phyloP scores from a whole-genome alignment of 768 basidiomycete species.

The Mycena venus region DNA sequence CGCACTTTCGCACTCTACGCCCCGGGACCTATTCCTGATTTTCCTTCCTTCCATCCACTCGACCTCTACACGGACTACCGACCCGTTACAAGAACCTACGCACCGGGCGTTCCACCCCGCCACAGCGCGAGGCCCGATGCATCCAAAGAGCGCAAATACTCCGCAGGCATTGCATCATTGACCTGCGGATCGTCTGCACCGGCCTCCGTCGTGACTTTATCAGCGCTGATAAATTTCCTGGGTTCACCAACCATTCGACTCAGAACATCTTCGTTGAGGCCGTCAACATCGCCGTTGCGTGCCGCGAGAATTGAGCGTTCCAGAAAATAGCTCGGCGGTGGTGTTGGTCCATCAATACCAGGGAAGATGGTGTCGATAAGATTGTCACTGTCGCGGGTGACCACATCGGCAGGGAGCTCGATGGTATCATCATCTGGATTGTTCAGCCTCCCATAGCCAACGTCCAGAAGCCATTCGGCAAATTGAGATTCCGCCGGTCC shows the following conservation, averaged over 20 bases:
- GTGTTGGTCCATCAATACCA: neutral
- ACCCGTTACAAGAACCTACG: too few relatives aligned
- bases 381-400: neutral
- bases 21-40: too few relatives aligned
- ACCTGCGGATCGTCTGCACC: neutral
- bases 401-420: neutral
- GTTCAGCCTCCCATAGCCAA: neutral
- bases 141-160: neutral
- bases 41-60: too few relatives aligned
- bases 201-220: too few relatives aligned
- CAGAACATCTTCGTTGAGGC: neutral
- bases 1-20: too few relatives aligned
- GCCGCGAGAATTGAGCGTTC: neutral
- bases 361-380: neutral
- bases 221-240: neutral
- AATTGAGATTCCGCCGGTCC: neutral
- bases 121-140: slow-evolving; percentile 7
- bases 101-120: too few relatives aligned
- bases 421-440: neutral
- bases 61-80: too few relatives aligned
- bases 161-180: neutral
- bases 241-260: neutral
- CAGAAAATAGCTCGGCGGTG: neutral
- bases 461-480: neutral
- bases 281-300: neutral